Conservation (phyloP, 352 stramenopile genomes). For the Thalassiosira livingstoniorum region DNA sequence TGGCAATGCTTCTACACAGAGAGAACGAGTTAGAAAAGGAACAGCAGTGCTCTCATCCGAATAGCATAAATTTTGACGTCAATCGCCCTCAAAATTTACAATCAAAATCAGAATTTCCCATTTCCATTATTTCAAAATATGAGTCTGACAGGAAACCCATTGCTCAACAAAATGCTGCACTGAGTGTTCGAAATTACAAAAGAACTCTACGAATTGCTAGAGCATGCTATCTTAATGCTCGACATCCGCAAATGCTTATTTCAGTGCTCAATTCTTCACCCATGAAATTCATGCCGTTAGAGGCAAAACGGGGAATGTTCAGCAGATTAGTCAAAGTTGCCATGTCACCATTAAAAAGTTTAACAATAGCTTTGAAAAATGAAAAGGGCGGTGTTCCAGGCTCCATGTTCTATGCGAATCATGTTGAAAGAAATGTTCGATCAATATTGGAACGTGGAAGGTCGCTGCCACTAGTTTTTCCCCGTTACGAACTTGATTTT, state of each 20-base stretch:
- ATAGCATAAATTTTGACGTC: not conserved
- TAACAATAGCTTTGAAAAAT: constrained; percentile 19
- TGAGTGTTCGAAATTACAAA: constrained; percentile 82
- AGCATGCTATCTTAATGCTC: constrained; percentile 77
- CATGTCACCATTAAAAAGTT: constrained; percentile 67
- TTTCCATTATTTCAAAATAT: constrained; percentile 54
- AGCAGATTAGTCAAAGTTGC: constrained; percentile 63
- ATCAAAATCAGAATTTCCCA: too few relatives aligned
- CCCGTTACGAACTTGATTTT: constrained; percentile 80
- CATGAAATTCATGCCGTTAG: constrained; percentile 62
- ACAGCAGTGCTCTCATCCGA: not conserved
- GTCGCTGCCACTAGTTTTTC: constrained; percentile 83
- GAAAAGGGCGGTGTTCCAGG: not conserved
- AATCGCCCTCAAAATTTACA: too few relatives aligned
- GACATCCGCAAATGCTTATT: constrained; percentile 69
- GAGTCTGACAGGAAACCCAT: constrained; percentile 70
- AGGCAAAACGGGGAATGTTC: constrained; percentile 65
- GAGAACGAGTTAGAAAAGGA: constrained; percentile 12
- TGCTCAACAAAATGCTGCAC: constrained; percentile 75
- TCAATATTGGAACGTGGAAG: constrained; percentile 67
- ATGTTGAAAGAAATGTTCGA: constrained; percentile 70
- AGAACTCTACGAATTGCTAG: constrained; percentile 75
- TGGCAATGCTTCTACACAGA: constrained; percentile 81
- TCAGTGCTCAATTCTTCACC: constrained; percentile 54
- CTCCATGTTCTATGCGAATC: constrained; percentile 51